Evolutionary conservation across 2,329 filamentous ascomycete genomes (phyloP).

Genomic region (Emergomyces africanus): DNA sequence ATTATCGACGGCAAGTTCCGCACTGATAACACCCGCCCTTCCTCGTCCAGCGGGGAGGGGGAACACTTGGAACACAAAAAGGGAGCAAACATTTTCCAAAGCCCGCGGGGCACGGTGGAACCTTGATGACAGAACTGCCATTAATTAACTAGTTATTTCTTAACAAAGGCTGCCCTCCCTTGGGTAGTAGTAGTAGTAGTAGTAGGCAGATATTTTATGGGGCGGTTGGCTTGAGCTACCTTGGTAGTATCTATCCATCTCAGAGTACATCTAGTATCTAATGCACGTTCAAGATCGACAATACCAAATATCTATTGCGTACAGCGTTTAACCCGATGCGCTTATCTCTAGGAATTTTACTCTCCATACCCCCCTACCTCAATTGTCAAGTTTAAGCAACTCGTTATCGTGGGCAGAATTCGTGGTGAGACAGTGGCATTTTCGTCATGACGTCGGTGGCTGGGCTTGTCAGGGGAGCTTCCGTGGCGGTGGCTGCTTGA

Average conservation of each 20-base stretch:
- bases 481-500: background rate
- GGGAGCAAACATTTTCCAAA: background rate
- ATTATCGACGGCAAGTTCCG: conserved; percentile 35
- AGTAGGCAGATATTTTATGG: no score
- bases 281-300: no score
- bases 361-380: no score
- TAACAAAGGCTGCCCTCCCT: background rate
- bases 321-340: no score
- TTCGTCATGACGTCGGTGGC: background rate
- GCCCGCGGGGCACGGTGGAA: background rate
- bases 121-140: background rate
- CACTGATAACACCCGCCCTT: conserved; percentile 43
- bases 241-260: no score
- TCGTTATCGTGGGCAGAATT: no score
- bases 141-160: background rate
- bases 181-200: no score
- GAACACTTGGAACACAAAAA: background rate
- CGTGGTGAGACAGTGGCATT: background rate
- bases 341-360: no score
- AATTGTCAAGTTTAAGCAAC: background rate
- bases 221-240: no score
- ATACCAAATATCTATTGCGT: no score
- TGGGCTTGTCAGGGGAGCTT: background rate
- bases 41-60: conserved; percentile 24
- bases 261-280: no score